These are phyloP conservation scores for Lecanicillium sp. DNA, from an alignment of 2,329 filamentous ascomycete species.

Conservation along the genomic window DNA sequence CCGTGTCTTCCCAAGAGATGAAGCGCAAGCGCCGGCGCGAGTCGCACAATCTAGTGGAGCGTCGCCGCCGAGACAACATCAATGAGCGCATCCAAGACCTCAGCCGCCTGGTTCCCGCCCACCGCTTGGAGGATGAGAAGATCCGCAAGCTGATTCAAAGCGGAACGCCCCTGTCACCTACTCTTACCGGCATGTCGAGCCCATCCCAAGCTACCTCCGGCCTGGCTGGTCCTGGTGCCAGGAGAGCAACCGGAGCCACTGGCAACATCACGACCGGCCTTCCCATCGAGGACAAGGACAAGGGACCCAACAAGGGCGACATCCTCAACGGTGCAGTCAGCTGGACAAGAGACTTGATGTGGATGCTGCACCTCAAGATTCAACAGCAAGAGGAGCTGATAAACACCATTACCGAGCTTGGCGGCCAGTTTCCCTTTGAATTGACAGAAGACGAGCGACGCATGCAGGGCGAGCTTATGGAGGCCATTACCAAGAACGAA, in stretches of 20 bases:
- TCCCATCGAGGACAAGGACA: conserved; percentile 94
- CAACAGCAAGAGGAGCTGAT: conserved; percentile 84
- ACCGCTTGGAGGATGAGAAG: conserved; percentile 94
- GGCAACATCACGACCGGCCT: conserved; percentile 88
- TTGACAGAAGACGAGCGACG: conserved; percentile 86
- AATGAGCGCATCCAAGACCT: conserved; percentile 97
- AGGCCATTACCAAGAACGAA: conserved; percentile 77
- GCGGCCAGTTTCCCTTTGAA: conserved; percentile 70
- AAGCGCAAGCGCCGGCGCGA: conserved; percentile 87
- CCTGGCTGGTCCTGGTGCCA: conserved; percentile 74
- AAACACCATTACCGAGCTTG: conserved; percentile 63
- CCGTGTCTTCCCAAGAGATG: conserved; percentile 76
- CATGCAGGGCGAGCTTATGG: conserved; percentile 88
- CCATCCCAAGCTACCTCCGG: conserved; percentile 78
- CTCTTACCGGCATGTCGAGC: conserved; percentile 59
- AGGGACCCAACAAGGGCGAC: conserved; percentile 96
- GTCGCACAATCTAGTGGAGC: conserved; percentile 94
- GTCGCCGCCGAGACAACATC: conserved; percentile 91
- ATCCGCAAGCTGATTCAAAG: conserved; percentile 91
- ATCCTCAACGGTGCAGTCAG: conserved; percentile 95
- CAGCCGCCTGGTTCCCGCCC: conserved; percentile 82
- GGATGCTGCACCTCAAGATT: conserved; percentile 84
- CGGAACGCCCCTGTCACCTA: conserved; percentile 81
- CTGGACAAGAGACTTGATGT: conserved; percentile 97
- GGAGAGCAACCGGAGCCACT: conserved; percentile 61